Conservation (phyloP, 164 flowering plant genomes). For the Berberis thunbergii region DNA sequence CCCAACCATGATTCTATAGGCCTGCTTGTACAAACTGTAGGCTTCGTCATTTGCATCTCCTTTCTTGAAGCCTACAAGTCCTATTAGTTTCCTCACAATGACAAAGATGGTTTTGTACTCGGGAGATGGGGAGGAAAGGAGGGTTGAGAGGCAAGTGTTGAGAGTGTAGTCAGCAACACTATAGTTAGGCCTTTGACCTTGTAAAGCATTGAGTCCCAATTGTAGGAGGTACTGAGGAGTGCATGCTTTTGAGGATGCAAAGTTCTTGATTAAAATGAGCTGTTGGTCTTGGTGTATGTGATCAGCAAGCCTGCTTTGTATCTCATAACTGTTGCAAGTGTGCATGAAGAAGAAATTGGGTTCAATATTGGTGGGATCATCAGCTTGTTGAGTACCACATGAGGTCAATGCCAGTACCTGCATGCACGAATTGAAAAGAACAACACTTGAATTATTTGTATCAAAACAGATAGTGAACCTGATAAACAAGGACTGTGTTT, state of each 20-base stretch:
- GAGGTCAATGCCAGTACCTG: constrained; percentile 48
- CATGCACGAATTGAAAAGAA: constrained; percentile 9
- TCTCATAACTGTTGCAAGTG: constrained; percentile 57
- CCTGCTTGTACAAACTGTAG: constrained; percentile 56
- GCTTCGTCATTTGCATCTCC: constrained; percentile 46
- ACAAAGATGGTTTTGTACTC: constrained; percentile 20
- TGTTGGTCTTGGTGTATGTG: constrained; percentile 42
- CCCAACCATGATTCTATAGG: constrained; percentile 74
- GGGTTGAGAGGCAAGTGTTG: constrained; percentile 19
- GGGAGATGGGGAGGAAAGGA: constrained; percentile 20
- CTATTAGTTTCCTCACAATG: constrained; percentile 21
- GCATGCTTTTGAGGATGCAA: constrained; percentile 22
- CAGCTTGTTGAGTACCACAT: constrained; percentile 17
- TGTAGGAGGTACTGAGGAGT: constrained; percentile 22
- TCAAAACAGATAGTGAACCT: neutral
- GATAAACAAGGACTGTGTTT: neutral
- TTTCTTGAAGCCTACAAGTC: constrained; percentile 9
- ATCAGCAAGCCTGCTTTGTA: constrained; percentile 48
- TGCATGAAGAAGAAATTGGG: constrained; percentile 45
- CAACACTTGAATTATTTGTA: neutral
- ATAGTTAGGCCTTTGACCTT: constrained; percentile 15
- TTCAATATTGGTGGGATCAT: constrained; percentile 27
- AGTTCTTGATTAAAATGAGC: constrained; percentile 33
- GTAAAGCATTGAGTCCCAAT: constrained; percentile 19
- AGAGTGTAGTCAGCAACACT: constrained; percentile 21